These are phyloP conservation scores for Entrophospora sp. DNA, from an alignment of 192 early-diverging fungal genomes.

Conservation along the genomic window DNA sequence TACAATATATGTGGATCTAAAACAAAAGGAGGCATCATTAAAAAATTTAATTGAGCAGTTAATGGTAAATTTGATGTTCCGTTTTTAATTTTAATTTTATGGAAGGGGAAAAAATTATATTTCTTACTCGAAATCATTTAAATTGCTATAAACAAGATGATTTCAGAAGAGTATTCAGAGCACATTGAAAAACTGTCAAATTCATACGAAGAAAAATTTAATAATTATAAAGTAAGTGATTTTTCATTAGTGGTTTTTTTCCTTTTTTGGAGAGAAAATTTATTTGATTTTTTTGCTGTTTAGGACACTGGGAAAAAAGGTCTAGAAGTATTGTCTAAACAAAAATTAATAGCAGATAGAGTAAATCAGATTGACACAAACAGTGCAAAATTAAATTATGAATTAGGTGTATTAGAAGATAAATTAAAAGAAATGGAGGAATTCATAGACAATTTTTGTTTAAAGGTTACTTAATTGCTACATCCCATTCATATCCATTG, in stretches of 20 bases:
- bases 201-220: constrained; percentile 5
- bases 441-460: constrained; percentile 30
- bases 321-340: constrained; percentile 17
- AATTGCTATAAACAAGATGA: neutral
- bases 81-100: neutral
- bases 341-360: constrained; percentile 13
- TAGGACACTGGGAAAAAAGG: constrained; percentile 16
- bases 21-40: constrained; percentile 18
- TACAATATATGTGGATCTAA: constrained; percentile 27
- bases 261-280: neutral
- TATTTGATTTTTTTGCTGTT: neutral
- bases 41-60: neutral
- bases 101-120: neutral
- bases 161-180: constrained; percentile 6
- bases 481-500: neutral
- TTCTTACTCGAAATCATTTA: neutral
- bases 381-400: constrained; percentile 35
- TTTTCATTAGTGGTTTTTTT: no score
- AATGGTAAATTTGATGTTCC: constrained; percentile 1
- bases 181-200: neutral
- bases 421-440: constrained; percentile 39
- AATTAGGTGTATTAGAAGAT: constrained; percentile 30
- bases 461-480: constrained; percentile 24
- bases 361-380: constrained; percentile 25
- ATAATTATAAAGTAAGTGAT: constrained; percentile 18